Evolutionary conservation across 1,139 yeast genomes (phyloP).

Genomic region (Geotrichum candidum): DNA sequence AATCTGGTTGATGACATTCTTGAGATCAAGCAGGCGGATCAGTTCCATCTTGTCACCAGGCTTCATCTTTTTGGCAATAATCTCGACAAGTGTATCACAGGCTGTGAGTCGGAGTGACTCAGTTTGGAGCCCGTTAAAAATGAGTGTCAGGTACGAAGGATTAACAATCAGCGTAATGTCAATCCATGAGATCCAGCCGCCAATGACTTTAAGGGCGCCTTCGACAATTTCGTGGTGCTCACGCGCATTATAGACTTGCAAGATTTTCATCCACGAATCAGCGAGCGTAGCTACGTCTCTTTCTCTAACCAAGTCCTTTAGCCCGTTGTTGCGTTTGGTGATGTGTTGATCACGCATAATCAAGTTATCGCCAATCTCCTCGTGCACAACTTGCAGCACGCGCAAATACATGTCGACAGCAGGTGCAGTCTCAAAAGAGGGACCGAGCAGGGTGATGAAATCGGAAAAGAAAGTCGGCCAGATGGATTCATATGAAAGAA

Average conservation of each 20-base stretch:
- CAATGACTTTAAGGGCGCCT: constrained; percentile 61
- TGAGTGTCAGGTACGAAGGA: constrained; percentile 53
- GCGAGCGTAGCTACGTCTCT: constrained; percentile 69
- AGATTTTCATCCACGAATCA: constrained; percentile 58
- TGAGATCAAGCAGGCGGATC: constrained; percentile 60
- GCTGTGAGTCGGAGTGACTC: constrained; percentile 46
- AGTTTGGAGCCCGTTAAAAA: constrained; percentile 54
- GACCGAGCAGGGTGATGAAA: constrained; percentile 39
- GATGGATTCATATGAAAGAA: constrained; percentile 53
- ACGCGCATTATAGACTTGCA: constrained; percentile 36
- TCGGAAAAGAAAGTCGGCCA: constrained; percentile 69
- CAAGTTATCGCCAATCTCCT: constrained; percentile 88
- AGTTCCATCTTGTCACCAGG: constrained; percentile 78
- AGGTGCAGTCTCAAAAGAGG: constrained; percentile 32
- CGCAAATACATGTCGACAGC: constrained; percentile 78
- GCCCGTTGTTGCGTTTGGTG: constrained; percentile 58
- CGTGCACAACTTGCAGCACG: constrained; percentile 68
- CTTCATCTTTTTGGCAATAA: constrained; percentile 86
- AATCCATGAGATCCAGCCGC: constrained; percentile 90
- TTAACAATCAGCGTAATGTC: constrained; percentile 76
- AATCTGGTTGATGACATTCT: constrained; percentile 43
- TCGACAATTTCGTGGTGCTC: constrained; percentile 44
- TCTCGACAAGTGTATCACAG: constrained; percentile 69
- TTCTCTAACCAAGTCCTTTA: constrained; percentile 77
- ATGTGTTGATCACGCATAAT: constrained; percentile 56